These are phyloP conservation scores for Nicotiana attenuata DNA, from an alignment of 257 asterid genomes.

Conservation along the genomic window DNA sequence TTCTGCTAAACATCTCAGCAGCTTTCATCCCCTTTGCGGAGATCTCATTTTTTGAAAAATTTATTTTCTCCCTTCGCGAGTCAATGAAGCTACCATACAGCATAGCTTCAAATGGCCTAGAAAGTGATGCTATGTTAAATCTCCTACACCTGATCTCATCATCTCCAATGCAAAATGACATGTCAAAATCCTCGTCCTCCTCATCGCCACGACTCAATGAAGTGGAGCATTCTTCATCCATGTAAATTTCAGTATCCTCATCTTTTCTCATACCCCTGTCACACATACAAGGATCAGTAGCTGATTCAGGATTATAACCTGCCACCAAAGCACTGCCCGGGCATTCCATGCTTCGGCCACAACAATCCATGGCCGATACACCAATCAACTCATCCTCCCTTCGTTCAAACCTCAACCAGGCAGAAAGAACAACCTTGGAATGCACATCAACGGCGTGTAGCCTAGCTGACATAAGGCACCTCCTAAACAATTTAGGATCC, in stretches of 20 bases:
- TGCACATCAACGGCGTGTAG: conserved; percentile 84
- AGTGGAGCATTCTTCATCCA: conserved; percentile 60
- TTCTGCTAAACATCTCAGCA: conserved; percentile 72
- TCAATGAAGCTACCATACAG: conserved; percentile 77
- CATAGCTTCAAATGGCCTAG: conserved; percentile 75
- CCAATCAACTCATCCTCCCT: conserved; percentile 90
- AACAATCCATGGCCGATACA: conserved; percentile 77
- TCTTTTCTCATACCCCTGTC: conserved; percentile 24
- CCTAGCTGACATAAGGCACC: conserved; percentile 76
- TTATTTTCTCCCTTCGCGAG: conserved; percentile 65
- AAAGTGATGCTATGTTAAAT: conserved; percentile 65
- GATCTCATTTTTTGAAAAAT: conserved; percentile 61
- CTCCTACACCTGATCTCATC: conserved; percentile 84
- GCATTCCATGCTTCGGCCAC: conserved; percentile 79
- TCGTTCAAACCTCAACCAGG: conserved; percentile 93
- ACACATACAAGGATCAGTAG: conserved; percentile 63
- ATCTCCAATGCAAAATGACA: conserved; percentile 71
- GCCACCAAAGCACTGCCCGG: conserved; percentile 51
- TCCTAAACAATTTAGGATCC: conserved; percentile 86
- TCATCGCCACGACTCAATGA: conserved; percentile 37
- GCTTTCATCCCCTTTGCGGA: conserved; percentile 70
- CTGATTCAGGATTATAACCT: conserved; percentile 83
- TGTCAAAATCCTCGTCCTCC: conserved; percentile 54
- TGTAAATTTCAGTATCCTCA: conserved; percentile 13
- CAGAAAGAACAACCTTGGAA: conserved; percentile 74